Conservation (phyloP, 345 rosid species). For the Pugionium cornutum region DNA sequence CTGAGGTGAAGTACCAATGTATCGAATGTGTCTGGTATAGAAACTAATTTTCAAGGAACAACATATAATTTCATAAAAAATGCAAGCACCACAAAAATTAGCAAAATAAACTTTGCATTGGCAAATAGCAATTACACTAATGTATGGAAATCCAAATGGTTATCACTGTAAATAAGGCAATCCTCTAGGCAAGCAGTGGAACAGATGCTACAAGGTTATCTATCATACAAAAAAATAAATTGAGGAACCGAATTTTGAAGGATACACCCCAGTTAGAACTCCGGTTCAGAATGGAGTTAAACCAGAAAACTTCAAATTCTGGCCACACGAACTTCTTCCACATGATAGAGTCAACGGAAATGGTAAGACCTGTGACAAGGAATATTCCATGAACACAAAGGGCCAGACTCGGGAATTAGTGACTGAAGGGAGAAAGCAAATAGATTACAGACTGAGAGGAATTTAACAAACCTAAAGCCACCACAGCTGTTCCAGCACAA, state of each 20-base stretch:
- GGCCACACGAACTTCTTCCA: conserved; percentile 91
- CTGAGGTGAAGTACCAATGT: conserved; percentile 97
- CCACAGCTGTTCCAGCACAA: conserved; percentile 55
- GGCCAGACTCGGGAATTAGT: conserved; percentile 22
- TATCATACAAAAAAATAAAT: conserved; percentile 12
- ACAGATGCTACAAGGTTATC: neutral
- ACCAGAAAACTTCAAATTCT: conserved; percentile 96
- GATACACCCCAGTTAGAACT: conserved; percentile 99
- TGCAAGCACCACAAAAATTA: conserved; percentile 5
- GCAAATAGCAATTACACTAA: neutral
- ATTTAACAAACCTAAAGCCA: conserved; percentile 64
- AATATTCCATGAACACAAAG: conserved; percentile 37
- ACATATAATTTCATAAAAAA: conserved; percentile 13
- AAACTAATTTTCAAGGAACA: conserved; percentile 47
- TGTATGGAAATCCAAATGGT: conserved; percentile 20
- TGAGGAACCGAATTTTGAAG: conserved; percentile 37
- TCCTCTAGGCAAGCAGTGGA: neutral
- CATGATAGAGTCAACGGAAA: conserved; percentile 81
- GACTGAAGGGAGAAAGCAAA: conserved; percentile 21
- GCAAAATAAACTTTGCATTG: conserved; percentile 13
- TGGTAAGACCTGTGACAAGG: conserved; percentile 67
- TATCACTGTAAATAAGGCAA: neutral
- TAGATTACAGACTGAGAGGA: conserved; percentile 9
- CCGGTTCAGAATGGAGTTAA: conserved; percentile 90
- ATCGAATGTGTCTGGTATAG: conserved; percentile 68